phyloP scores from a whole-genome alignment of 805 yeast genomes.

The Kazachstania africana region DNA sequence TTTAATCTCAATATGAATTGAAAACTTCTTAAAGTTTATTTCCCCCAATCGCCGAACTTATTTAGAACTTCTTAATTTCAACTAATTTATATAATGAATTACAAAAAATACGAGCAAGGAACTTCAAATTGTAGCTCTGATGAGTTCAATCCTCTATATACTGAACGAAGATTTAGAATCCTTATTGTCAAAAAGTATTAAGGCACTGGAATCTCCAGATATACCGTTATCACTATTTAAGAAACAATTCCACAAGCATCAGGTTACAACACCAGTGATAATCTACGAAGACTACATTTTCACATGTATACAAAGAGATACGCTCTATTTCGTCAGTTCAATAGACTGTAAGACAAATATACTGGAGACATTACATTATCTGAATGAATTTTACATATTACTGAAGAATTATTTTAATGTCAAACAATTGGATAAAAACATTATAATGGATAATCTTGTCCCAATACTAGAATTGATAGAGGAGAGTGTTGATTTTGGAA shows the following conservation, averaged over 20 bases:
- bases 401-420: conserved; percentile 17
- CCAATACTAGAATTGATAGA: conserved; percentile 74
- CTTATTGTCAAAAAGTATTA: conserved; percentile 17
- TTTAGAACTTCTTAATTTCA: no score
- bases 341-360: conserved; percentile 8
- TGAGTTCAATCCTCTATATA: conserved; percentile 10
- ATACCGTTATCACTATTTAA: conserved; percentile 12
- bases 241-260: conserved; percentile 6
- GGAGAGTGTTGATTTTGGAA: conserved; percentile 81
- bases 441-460: conserved; percentile 59
- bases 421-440: conserved; percentile 37
- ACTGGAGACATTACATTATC: conserved; percentile 15
- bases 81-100: no score
- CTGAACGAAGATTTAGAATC: conserved; percentile 23
- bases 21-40: no score
- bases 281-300: conserved; percentile 4
- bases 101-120: no score
- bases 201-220: conserved; percentile 15
- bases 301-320: conserved; percentile 17
- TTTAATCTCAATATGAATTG: not conserved
- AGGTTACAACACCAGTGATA: conserved; percentile 11
- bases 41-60: no score
- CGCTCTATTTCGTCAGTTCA: conserved; percentile 15
- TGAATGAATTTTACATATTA: conserved; percentile 18
- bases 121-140: no score